These are phyloP conservation scores for Paraphaeosphaeria minitans DNA, from an alignment of 2,329 filamentous ascomycete species.

Conservation along the genomic window DNA sequence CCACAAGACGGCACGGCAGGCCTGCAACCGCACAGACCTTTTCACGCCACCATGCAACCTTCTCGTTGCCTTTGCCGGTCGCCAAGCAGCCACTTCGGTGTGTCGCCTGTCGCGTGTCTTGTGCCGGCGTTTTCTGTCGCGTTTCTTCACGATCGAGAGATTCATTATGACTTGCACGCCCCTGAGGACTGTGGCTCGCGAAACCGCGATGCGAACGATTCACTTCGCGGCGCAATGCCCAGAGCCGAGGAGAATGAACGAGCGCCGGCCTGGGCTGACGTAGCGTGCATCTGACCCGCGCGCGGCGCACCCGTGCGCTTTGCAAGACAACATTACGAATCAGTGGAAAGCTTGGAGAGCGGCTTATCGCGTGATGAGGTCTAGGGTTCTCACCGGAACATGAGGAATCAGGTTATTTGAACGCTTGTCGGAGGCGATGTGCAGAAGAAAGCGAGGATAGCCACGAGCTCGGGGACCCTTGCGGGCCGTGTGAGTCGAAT, in stretches of 20 bases:
- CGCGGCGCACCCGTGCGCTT: conserved; percentile 4
- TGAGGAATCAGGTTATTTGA: not conserved
- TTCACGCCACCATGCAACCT: conserved; percentile 11
- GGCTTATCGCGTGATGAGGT: not conserved
- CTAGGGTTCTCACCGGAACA: not conserved
- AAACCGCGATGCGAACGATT: not conserved
- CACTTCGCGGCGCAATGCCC: not conserved
- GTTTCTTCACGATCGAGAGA: not conserved
- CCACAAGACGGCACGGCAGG: not conserved
- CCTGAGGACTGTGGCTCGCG: not conserved
- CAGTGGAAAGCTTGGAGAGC: not conserved
- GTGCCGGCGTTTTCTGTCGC: not conserved
- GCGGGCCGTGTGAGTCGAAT: not conserved
- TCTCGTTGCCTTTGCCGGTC: conserved; percentile 8
- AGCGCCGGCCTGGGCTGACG: not conserved
- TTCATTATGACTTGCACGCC: not conserved
- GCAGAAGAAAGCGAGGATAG: not conserved
- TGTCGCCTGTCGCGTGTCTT: conserved; percentile 3
- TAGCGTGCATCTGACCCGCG: not conserved
- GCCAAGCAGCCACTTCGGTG: conserved; percentile 17
- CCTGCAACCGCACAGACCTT: not conserved
- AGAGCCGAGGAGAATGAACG: not conserved
- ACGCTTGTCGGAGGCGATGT: not conserved
- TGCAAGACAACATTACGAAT: conserved; percentile 1
- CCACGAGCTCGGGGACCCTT: not conserved